Base-by-base conservation (phyloP, 2,329 filamentous ascomycete genomes). In the Paracoccidioides lutzii region DNA sequence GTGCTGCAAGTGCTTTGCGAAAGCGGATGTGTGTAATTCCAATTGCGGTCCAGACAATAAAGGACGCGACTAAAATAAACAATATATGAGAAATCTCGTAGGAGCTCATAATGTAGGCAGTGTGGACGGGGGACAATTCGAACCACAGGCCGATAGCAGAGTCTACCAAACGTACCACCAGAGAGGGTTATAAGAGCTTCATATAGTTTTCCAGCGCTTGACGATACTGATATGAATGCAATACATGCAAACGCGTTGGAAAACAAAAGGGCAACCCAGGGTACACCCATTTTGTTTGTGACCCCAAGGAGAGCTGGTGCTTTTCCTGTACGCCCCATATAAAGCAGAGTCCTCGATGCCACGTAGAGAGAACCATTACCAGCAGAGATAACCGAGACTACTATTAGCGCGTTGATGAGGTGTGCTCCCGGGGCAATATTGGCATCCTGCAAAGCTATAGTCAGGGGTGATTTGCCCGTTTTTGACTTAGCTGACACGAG, bases 351-450 rank as follows among this genome's bases (percentile, higher is more conserved):
- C 28, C 87, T 80, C 1, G 84, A 87, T 46, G 82, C 82, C 61
- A 90, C 87, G 67, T 90, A 90, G 59, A 90, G 85, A 7, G 83
- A 86, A 53, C 81, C 83, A 70, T 90, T 90, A 61, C 85, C 80
- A 15, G 85, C 84, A 0, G 79, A 83, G 41, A 88, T 74, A 55
- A 86, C 86, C 10, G 86, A 87, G 7, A 88, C 73, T 52, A 90
- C 78, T 63, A 88, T 87, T 64, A 88, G 84, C 42, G 82, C 84
- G 61, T 90, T 90, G 72, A 90, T 85, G 1, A 90, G 77, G 65
- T 90, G 82, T 0, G 86, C 84, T 55, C 84, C 87, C 32, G 80
- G 81, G 55, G 84, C 69, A 80, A 84, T 90, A 0, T 86, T 86
- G 0, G 86, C 87, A 57, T 81, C 87, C 59, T 85, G 80, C 48